Evolutionary conservation across 176 grass and related monocot species (phyloP).

Genomic region (Hordeum vulgare): DNA sequence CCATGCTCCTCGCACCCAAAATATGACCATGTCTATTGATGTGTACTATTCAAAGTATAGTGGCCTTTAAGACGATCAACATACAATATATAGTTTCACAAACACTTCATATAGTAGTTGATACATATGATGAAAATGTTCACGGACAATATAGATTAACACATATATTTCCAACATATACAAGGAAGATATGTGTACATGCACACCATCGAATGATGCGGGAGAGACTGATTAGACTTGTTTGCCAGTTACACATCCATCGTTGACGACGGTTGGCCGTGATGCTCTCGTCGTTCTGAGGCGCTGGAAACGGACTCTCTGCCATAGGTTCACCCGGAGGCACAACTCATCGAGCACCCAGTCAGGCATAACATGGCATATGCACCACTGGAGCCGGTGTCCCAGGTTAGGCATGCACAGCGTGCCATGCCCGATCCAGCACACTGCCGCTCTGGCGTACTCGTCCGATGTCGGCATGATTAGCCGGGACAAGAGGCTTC

Average conservation of each 20-base stretch:
- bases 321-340: neutral
- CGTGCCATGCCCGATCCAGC: neutral
- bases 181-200: neutral
- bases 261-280: neutral
- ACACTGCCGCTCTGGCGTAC: neutral
- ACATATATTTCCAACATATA: neutral
- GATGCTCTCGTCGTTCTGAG: neutral
- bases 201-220: neutral
- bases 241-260: neutral
- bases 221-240: neutral
- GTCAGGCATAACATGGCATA: neutral
- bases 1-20: too few species aligned
- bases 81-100: too few species aligned
- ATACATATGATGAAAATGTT: neutral
- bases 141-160: neutral
- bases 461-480: neutral
- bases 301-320: neutral
- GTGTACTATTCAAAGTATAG: too few species aligned
- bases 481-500: neutral
- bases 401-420: neutral
- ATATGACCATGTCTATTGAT: too few species aligned
- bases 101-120: neutral
- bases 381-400: conserved; percentile 1
- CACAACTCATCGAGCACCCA: neutral
- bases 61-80: too few species aligned